phyloP scores from a whole-genome alignment of 768 basidiomycete genomes.

The Fomitopsis pulvina region DNA sequence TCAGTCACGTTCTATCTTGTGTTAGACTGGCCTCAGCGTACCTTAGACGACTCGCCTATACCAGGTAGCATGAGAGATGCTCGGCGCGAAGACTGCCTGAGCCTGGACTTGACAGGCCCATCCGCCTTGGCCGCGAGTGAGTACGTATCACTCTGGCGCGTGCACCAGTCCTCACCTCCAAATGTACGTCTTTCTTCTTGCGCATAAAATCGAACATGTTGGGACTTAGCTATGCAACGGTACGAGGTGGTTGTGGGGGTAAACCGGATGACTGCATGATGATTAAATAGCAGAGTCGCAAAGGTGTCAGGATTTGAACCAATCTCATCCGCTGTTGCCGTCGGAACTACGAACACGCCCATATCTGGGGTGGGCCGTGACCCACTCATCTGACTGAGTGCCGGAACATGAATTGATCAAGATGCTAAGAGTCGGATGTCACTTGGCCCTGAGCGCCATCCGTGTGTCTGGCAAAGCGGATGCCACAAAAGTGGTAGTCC shows the following conservation, averaged over 20 bases:
- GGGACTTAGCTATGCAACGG: no score
- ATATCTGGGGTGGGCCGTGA: not conserved
- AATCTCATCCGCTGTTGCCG: conserved; percentile 1
- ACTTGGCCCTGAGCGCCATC: not conserved
- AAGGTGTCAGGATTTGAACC: not conserved
- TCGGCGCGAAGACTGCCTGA: no score
- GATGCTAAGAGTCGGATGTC: not conserved
- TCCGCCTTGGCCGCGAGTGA: not conserved
- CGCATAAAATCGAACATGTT: conserved; percentile 14
- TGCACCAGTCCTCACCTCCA: not conserved
- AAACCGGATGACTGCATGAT: not conserved
- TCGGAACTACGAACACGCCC: not conserved
- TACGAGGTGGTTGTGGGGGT: no score
- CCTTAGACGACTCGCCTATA: no score
- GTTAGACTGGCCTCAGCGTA: no score
- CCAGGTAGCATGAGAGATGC: no score
- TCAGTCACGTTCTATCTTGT: no score
- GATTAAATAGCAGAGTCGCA: not conserved
- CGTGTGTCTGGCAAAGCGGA: not conserved
- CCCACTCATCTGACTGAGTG: conserved; percentile 1
- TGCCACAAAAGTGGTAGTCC: not conserved
- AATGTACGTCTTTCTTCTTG: conserved; percentile 5
- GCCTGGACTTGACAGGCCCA: not conserved
- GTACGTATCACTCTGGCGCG: not conserved
- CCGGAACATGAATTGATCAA: conserved; percentile 5